Percentiles rank a stretch among this genome's conserved stretches.
Evolutionary conservation across 2,329 filamentous ascomycete genomes (phyloP).

Genomic region (Rhynchosporium graminicola): DNA sequence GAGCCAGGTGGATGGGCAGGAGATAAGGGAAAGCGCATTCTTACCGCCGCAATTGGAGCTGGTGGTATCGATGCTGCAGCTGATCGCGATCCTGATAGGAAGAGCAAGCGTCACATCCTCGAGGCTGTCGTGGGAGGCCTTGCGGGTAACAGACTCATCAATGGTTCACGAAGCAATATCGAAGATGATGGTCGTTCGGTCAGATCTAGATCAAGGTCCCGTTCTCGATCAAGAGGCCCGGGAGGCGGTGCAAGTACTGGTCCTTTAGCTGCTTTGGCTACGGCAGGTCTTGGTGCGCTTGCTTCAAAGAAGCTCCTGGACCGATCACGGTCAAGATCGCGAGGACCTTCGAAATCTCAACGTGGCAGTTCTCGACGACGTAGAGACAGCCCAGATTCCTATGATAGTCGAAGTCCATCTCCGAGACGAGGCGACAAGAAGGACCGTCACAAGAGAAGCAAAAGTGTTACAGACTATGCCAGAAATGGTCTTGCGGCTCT

Average conservation of each 20-base stretch:
- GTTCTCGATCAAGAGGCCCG: constrained; percentile 51
- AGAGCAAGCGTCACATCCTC: constrained; percentile 80
- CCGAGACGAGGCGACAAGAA: constrained; percentile 29
- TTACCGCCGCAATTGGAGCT: constrained; percentile 83
- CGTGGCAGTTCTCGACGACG: constrained; percentile 42
- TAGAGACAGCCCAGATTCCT: constrained; percentile 37
- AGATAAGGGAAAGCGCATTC: constrained; percentile 85
- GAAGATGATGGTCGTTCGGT: constrained; percentile 47
- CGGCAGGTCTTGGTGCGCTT: constrained; percentile 61
- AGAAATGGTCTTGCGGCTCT: constrained; percentile 63
- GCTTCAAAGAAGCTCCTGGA: constrained; percentile 61
- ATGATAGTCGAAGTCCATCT: constrained; percentile 39
- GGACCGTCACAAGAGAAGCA: constrained; percentile 59
- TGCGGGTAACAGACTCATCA: constrained; percentile 80
- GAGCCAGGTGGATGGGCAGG: constrained; percentile 88
- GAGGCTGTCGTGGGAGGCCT: constrained; percentile 89
- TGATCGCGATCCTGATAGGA: constrained; percentile 64
- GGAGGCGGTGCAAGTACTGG: constrained; percentile 46
- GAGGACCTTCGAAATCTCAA: constrained; percentile 35
- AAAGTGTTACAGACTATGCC: constrained; percentile 64
- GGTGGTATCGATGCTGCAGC: constrained; percentile 80
- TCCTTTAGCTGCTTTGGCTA: constrained; percentile 61
- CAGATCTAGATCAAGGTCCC: constrained; percentile 67
- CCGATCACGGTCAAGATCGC: constrained; percentile 51
- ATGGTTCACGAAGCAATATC: constrained; percentile 71